Evolutionary conservation across 768 basidiomycete species (phyloP), one percentile per base, ranked within the genome.

Genomic region (Tulasnella sp.): DNA sequence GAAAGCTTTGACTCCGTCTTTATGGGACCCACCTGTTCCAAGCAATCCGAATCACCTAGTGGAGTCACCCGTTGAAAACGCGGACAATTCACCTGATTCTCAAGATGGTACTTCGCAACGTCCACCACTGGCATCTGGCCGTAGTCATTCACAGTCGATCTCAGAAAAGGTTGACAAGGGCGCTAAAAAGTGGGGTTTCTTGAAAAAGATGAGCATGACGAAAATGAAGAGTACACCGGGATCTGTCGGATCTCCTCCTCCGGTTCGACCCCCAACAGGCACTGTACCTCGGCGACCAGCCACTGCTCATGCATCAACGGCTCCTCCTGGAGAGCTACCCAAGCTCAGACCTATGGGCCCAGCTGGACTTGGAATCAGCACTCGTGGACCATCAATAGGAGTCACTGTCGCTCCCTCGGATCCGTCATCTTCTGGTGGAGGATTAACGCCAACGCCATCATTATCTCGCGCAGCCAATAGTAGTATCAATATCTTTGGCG

Each of bases 181-280:
- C 64, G 68, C 69, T 33, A 79, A 80, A 47, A 80, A 86, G 50
- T 93, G 92, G 91, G 90, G 91, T 3, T 93, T 96, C 69, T 69
- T 96, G 53, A 89, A 53, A 69, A 96, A 96, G 69, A 95, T 96
- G 90, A 93, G 90, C 5, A 93, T 92, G 88, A 83, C 89, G 12
- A 88, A 84, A 65, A 82, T 93, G 69, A 78, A 78, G 59, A 41
- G 51, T 20, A 37, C 28, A 24, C 24, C 37, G 1, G 24, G 15
- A 12, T 29, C 22, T 6, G 22, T 13, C 3, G 15, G n/a, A 15
- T 15, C 29, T 10, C 49, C 20, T 13, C 40, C 41, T 3, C 29
- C 49, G 2, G 3, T 51, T 4, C 37, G 49, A 24, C 22, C 37
- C 4, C 27, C 22, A 15, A 41, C 29, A 25, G 25, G 29, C 0